Evolutionary conservation across 176 grass and related monocot species (phyloP).

Genomic region (Melocanna baccifera): DNA sequence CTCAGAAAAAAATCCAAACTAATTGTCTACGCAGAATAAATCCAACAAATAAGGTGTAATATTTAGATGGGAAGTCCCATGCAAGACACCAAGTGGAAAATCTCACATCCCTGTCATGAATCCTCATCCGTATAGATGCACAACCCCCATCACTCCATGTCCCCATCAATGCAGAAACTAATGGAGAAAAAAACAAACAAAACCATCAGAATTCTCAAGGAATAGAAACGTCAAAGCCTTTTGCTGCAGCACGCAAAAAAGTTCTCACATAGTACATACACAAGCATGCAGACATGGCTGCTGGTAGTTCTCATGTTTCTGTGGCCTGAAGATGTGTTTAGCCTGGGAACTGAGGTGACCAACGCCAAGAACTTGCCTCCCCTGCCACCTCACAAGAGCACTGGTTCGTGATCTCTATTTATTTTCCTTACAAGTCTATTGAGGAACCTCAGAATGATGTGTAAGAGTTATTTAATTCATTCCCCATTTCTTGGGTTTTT

Average conservation of each 20-base stretch:
- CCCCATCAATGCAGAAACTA: constrained; percentile 1
- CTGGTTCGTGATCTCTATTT: constrained; percentile 16
- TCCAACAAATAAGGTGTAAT: not conserved
- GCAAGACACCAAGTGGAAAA: not conserved
- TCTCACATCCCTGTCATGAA: not conserved
- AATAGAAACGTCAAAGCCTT: not conserved
- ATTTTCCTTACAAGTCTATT: constrained; percentile 1
- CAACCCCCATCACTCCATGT: not conserved
- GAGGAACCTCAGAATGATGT: constrained; percentile 4
- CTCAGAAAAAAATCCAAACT: not conserved
- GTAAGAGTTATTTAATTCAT: not conserved
- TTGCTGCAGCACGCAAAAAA: not conserved
- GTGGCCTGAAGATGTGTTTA: not conserved
- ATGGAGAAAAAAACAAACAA: not conserved
- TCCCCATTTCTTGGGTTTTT: not conserved
- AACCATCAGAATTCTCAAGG: not conserved
- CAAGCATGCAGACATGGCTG: constrained; percentile 22
- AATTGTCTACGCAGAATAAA: not conserved
- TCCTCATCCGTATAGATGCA: constrained; percentile 6
- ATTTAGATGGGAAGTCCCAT: not conserved
- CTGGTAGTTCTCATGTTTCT: constrained; percentile 38
- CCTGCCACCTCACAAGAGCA: not conserved
- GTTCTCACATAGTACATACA: not conserved
- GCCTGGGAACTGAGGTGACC: not conserved
- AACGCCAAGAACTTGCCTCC: constrained; percentile 12